Evolutionary conservation across 2,329 filamentous ascomycete species (phyloP).

Genomic region (Talaromyces sp.): DNA sequence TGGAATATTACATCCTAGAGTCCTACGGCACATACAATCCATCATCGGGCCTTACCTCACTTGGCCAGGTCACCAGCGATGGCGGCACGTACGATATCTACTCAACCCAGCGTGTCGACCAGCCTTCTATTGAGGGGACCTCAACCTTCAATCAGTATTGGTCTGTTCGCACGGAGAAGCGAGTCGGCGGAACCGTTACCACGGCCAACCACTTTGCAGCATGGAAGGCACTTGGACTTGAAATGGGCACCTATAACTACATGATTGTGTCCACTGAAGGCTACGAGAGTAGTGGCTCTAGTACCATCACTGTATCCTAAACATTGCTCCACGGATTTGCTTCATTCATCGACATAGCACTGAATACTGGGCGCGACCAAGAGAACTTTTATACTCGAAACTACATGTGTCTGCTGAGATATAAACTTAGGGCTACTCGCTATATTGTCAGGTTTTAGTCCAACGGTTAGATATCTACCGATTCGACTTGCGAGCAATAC

Average conservation of each 20-base stretch:
- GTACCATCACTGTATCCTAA: conserved; percentile 10
- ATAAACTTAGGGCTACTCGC: background rate
- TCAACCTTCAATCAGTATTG: conserved; percentile 44
- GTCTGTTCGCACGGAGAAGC: conserved; percentile 38
- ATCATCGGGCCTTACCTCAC: conserved; percentile 25
- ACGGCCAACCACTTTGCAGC: conserved; percentile 38
- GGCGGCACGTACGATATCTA: conserved; percentile 40
- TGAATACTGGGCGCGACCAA: background rate
- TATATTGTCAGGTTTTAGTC: background rate
- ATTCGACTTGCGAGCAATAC: background rate
- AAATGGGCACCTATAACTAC: conserved; percentile 36
- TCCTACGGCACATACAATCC: conserved; percentile 32
- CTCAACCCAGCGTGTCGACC: conserved; percentile 33
- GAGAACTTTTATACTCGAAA: background rate
- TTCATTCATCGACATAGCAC: background rate
- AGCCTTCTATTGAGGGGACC: conserved; percentile 40
- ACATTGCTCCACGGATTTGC: background rate
- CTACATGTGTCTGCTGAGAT: background rate
- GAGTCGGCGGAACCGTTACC: conserved; percentile 35
- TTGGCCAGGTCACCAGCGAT: conserved; percentile 37
- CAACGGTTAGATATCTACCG: background rate
- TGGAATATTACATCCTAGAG: conserved; percentile 40
- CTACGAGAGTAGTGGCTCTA: conserved; percentile 13
- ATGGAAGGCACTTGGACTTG: conserved; percentile 33
- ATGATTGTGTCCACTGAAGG: conserved; percentile 43